Conservation (phyloP, 1,139 yeast species). For the Candida sanyaensis region DNA sequence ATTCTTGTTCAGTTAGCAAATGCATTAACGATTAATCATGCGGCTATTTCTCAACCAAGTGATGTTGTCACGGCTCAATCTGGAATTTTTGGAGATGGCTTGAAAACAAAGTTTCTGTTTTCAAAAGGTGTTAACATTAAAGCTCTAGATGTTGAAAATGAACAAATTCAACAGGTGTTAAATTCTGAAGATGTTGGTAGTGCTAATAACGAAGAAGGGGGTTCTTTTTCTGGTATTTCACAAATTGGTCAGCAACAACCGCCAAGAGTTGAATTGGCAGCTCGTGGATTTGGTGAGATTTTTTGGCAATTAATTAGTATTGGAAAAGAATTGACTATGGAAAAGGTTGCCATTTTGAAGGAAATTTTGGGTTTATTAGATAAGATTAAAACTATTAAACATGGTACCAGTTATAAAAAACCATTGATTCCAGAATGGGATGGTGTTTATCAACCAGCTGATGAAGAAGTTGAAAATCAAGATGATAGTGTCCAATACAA, state of each 20-base stretch:
- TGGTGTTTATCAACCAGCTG: constrained; percentile 2
- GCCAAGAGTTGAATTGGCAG: constrained; percentile 6
- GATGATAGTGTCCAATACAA: background rate
- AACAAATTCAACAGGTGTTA: background rate
- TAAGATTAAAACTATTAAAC: constrained; percentile 8
- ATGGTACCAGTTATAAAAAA: constrained; percentile 1
- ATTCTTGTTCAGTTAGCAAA: constrained; percentile 9
- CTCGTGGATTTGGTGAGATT: constrained; percentile 13
- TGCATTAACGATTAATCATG: constrained; percentile 10
- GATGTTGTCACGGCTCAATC: constrained; percentile 6
- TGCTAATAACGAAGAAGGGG: background rate
- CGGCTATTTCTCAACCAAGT: constrained; percentile 5
- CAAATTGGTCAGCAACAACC: background rate
- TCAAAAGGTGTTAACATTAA: constrained; percentile 7
- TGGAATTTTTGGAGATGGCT: constrained; percentile 7
- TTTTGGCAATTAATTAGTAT: constrained; percentile 15
- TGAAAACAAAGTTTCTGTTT: constrained; percentile 8
- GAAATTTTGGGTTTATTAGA: constrained; percentile 14
- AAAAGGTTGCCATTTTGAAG: constrained; percentile 14
- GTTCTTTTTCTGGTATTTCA: background rate
- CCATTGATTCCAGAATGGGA: constrained; percentile 6
- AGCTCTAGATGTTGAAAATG: constrained; percentile 4
- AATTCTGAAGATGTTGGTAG: background rate
- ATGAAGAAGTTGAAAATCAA: background rate
- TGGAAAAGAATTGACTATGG: constrained; percentile 14